Evolutionary conservation across 169 alveolate species (phyloP).

Genomic region (Neospora caninum): DNA sequence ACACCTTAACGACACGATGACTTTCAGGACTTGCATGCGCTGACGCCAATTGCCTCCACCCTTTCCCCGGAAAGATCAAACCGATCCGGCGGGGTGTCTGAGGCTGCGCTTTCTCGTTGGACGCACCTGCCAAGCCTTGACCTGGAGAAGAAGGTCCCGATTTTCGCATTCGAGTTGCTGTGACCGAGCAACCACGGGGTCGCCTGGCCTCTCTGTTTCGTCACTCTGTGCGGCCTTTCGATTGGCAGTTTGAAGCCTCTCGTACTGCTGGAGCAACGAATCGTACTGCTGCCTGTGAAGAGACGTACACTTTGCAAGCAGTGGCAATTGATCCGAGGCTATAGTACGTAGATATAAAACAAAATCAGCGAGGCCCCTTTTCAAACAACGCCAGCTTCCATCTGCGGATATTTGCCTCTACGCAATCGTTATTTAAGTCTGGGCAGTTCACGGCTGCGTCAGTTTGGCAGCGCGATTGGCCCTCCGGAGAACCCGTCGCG

Average conservation of each 20-base stretch:
- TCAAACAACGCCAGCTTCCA: not conserved
- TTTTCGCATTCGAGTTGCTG: slow-evolving; percentile 60
- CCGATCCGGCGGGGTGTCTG: not conserved
- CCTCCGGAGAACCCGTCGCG: too few species aligned
- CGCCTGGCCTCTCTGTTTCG: slow-evolving; percentile 27
- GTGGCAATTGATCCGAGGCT: not conserved
- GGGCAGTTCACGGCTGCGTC: not conserved
- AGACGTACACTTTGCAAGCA: not conserved
- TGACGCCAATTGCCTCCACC: not conserved
- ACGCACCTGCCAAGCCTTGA: slow-evolving; percentile 54
- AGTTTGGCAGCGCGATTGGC: not conserved
- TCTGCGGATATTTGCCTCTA: not conserved
- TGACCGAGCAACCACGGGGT: not conserved
- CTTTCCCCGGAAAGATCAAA: not conserved
- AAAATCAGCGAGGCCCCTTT: not conserved
- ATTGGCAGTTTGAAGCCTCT: slow-evolving; percentile 5
- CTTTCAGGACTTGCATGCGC: too few species aligned
- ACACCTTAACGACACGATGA: too few species aligned
- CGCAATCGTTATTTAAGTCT: not conserved
- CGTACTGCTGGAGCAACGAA: slow-evolving; percentile 11
- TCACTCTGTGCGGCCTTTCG: slow-evolving; percentile 14
- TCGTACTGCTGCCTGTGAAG: slow-evolving; percentile 17
- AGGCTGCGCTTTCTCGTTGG: not conserved
- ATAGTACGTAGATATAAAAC: not conserved
- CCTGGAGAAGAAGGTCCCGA: slow-evolving; percentile 43